A percentile compares a stretch with the other conserved stretches of the same genome.
Evolutionary conservation across 2,329 filamentous ascomycete genomes (phyloP).

Genomic region (Pestalotiopsis fici): DNA sequence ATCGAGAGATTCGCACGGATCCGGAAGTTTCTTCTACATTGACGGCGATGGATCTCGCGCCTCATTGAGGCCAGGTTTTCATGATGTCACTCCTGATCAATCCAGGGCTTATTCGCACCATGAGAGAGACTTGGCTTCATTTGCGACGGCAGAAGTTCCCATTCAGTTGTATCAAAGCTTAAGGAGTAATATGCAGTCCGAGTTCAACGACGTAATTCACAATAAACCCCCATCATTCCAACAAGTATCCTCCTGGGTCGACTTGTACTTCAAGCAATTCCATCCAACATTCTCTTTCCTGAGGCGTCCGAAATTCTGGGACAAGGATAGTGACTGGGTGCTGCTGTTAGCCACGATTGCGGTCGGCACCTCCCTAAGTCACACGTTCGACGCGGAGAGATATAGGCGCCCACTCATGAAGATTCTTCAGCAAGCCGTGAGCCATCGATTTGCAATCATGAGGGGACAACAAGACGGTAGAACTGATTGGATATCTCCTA

Average conservation of each 20-base stretch:
- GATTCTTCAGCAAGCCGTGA: background rate
- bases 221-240: background rate
- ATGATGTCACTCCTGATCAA: background rate
- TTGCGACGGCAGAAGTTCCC: background rate
- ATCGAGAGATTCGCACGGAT: background rate
- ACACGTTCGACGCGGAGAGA: background rate
- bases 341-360: background rate
- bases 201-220: background rate
- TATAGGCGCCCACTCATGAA: background rate
- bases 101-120: background rate
- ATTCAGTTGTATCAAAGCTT: background rate
- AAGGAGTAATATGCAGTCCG: background rate
- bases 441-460: background rate
- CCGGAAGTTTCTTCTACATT: background rate
- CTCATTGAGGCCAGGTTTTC: background rate
- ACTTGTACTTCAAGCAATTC: background rate
- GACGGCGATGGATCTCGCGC: background rate
- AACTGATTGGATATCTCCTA: background rate
- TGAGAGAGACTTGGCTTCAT: background rate
- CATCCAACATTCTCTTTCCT: background rate
- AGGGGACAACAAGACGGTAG: background rate
- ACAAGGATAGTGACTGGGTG: background rate
- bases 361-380: background rate
- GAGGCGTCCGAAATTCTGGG: background rate
- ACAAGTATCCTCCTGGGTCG: background rate